Evolutionary conservation across 768 basidiomycete species (phyloP), one percentile per base, ranked within the genome.

Genomic region (Dictyophora rubrovolvata): DNA sequence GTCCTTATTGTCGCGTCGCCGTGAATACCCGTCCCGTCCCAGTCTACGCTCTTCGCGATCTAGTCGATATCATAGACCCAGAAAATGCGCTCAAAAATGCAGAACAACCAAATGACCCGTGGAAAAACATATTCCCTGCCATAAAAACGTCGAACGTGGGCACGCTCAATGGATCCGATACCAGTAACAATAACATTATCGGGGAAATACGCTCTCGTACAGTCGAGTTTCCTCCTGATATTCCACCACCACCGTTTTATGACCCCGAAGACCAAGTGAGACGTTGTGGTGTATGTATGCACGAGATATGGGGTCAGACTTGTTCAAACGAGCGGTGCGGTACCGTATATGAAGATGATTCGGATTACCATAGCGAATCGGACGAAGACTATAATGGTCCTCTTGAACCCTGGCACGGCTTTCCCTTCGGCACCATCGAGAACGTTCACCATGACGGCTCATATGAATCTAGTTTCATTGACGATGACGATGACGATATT

Each of bases 211-310:
- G 28, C n/a, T 14, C 36, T 37, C 36, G 36, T 14, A 4, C 10
- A 42, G 12, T 42, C 42, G 42, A 2, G 42, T 42, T 3, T 42
- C n/a, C 42, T 28, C 54, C 20, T 23, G 37, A 7, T 20, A 28
- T 7, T 17, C 47, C 49, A 5, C 48, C 22, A 20, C 48, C 57
- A 16, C 22, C 48, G 8, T 37, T 51, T 20, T 33, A 51, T 8
- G 57, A 59, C 36, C 1, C 16, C 16, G 57, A 59, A 21, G 57
- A 59, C 48, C 35, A 42, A 20, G 57, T 59, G 10, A 49, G 23
- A 33, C 57, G 57, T 10, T 59, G 57, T 37, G 57, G 57, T 17
- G 33, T 12, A 18, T 59, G 57, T 53, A 9, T 59, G 21, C 57
- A 59, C 37, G 57, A 59, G 33, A 23, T 59, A 1, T 59, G 57